phyloP scores from a whole-genome alignment of 257 asterid species.

The Lithospermum erythrorhizon region DNA sequence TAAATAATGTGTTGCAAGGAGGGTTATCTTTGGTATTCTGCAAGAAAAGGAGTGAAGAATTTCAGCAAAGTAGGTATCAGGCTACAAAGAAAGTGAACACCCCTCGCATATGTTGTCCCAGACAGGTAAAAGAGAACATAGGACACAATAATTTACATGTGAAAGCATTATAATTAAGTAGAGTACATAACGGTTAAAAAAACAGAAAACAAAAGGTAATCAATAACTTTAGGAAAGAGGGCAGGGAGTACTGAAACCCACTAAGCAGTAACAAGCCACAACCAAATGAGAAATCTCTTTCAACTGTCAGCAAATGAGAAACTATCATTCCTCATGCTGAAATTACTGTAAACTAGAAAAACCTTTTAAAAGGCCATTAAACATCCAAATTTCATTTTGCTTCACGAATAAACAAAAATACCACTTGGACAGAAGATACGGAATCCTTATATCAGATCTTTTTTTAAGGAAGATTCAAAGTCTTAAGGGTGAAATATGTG shows the following conservation, averaged over 20 bases:
- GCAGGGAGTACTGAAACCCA: not conserved
- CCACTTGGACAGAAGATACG: not conserved
- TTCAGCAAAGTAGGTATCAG: not conserved
- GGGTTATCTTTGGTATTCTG: constrained; percentile 96
- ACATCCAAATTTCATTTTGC: not conserved
- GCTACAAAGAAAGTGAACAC: not conserved
- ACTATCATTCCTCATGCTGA: not conserved
- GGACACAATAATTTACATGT: not conserved
- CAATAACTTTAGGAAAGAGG: not conserved
- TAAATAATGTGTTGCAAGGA: constrained; percentile 95
- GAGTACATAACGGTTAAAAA: no score
- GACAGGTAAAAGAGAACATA: not conserved
- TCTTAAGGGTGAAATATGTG: not conserved
- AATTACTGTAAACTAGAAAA: not conserved
- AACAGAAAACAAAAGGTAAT: no score
- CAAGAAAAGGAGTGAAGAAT: constrained; percentile 11
- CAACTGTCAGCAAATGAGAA: not conserved
- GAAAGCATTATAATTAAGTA: not conserved
- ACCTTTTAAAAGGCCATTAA: not conserved
- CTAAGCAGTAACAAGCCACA: not conserved
- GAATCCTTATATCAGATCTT: not conserved
- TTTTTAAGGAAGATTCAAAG: not conserved
- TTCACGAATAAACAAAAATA: not conserved
- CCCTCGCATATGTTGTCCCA: not conserved
- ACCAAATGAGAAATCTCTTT: not conserved